Base-by-base conservation (phyloP, 495 filamentous ascomycete genomes). In the Physcia stellaris region DNA sequence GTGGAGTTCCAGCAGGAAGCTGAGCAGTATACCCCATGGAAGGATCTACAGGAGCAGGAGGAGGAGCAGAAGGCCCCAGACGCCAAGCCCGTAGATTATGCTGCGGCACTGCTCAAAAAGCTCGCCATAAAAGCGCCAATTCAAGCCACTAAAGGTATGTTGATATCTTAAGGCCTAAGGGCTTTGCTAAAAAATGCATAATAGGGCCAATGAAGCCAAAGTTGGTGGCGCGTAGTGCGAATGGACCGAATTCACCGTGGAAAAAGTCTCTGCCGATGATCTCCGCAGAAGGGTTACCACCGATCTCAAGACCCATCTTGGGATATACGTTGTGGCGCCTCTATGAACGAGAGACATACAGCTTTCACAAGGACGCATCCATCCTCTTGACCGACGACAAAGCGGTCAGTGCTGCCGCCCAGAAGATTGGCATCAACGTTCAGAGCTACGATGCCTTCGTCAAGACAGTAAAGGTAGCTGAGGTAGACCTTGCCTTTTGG, bases 11-110 rank as follows among this genome's bases (percentile, higher is more conserved):
- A 45, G 29, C 30, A 37, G 18, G 2, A 35, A 7, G 37, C 17
- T 15, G 49, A 52, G 34, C 39, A 52, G 21, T 52, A 52, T 17
- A 37, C 41, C 9, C 46, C 42, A 16, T 52, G 49, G 49, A 52
- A 49, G 35, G 39, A 46, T 23, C 13, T 49, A 18, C 45, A 46
- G 19, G 13, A 32, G 24, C 40, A 46, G 21, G 49, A 48, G 30
- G 46, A 52, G n/a, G 39, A 41, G 35, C 31, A 32, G 5, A 35
- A 33, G 29, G 20, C 36, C 21, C 23, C 37, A 15, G 34, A 41
- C 11, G 46, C 42, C 15, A 35, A 39, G 2, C 47, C 49, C 4
- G 21, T 40, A 22, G 32, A 45, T 20, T 52, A 42, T 35, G 49
- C 49, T 17, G 35, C 48, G 17, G 46, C 49, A 3, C 24, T 49